These are phyloP conservation scores for Lojkania enalia DNA, from an alignment of 2,329 filamentous ascomycete species.

Conservation along the genomic window DNA sequence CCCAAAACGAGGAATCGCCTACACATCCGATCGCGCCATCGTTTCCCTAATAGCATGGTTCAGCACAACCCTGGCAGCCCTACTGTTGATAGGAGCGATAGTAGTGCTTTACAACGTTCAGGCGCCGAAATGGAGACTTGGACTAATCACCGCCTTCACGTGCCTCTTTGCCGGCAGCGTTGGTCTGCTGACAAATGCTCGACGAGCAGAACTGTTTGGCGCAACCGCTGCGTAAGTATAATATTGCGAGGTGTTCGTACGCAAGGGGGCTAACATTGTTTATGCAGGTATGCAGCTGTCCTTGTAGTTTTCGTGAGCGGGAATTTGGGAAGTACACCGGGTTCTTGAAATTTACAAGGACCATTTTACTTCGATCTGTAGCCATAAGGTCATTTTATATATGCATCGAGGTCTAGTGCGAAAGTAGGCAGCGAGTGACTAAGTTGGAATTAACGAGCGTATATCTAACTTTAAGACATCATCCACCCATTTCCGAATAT, in stretches of 20 bases:
- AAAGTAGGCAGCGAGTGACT: neutral
- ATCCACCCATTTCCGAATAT: no score
- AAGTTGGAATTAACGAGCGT: neutral
- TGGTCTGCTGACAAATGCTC: slow-evolving; percentile 18
- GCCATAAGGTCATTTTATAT: no score
- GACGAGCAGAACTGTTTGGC: slow-evolving; percentile 21
- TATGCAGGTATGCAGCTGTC: slow-evolving; percentile 20
- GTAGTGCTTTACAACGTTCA: slow-evolving; percentile 16
- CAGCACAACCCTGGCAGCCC: slow-evolving; percentile 16
- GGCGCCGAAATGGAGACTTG: slow-evolving; percentile 10
- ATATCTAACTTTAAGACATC: no score
- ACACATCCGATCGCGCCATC: slow-evolving; percentile 17
- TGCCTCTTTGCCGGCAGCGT: slow-evolving; percentile 22
- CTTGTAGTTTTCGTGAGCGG: slow-evolving; percentile 24
- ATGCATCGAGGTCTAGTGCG: no score
- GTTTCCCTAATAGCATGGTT: slow-evolving; percentile 15
- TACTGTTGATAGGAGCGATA: slow-evolving; percentile 22
- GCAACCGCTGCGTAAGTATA: slow-evolving; percentile 20
- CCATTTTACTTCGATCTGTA: no score
- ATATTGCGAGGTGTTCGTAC: neutral
- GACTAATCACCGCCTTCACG: slow-evolving; percentile 14
- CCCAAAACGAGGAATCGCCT: slow-evolving; percentile 11
- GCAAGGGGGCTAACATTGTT: neutral
- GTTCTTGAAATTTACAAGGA: no score
- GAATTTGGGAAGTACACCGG: no score